A percentile compares a stretch with the other conserved stretches of the same genome.
These are phyloP conservation scores for Clavaria fumosa DNA, from an alignment of 768 basidiomycete species.

Conservation along the genomic window DNA sequence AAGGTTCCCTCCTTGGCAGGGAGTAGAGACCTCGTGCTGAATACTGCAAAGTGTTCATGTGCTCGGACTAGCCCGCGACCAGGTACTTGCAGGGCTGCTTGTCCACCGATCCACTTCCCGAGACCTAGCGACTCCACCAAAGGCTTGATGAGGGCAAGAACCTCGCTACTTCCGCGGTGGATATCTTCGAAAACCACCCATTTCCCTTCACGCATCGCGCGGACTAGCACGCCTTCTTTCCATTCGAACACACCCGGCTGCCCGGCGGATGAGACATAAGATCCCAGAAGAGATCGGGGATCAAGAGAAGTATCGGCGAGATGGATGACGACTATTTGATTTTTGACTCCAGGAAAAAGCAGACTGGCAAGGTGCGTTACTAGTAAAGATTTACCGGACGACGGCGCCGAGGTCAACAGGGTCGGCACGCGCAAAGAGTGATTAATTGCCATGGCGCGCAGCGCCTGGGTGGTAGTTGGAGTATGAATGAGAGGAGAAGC, in stretches of 20 bases:
- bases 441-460: conserved; percentile 48
- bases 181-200: conserved; percentile 93
- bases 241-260: conserved; percentile 86
- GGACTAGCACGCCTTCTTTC: conserved; percentile 87
- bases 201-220: conserved; percentile 76
- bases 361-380: conserved; percentile 59
- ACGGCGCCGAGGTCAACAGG: conserved; percentile 73
- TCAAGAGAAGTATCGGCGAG: conserved; percentile 94
- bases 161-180: conserved; percentile 79
- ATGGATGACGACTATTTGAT: conserved; percentile 73
- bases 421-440: conserved; percentile 58
- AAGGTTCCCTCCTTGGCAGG: conserved; percentile 33
- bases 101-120: conserved; percentile 62
- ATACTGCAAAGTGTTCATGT: conserved; percentile 66
- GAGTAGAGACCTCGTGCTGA: conserved; percentile 67
- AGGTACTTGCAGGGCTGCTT: conserved; percentile 56
- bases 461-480: conserved; percentile 37
- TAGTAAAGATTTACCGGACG: conserved; percentile 76
- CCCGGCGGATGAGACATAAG: conserved; percentile 76
- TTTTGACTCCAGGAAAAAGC: conserved; percentile 41
- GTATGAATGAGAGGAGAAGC: conserved; percentile 43
- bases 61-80: conserved; percentile 63
- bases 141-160: conserved; percentile 75
- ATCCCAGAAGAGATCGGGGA: conserved; percentile 82
- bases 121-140: conserved; percentile 58